Evolutionary conservation across 306 rosid genomes (phyloP), one percentile per base, ranked within the genome.

Genomic region (Cicer chorassanicum): DNA sequence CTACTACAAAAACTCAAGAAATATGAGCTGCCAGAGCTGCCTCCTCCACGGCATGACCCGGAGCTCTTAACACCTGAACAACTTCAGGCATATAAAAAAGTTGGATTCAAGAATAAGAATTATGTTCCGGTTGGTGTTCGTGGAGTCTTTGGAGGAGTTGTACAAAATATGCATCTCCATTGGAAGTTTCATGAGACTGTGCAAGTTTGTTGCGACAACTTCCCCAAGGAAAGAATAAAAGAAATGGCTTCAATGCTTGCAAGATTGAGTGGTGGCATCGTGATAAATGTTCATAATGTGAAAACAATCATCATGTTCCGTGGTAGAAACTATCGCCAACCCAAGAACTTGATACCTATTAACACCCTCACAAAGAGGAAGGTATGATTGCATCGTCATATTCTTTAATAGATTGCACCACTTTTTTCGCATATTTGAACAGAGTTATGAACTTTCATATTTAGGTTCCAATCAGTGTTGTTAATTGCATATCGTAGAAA

Each of bases 151-250:
- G 99, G 99, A 76, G 99, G 99, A 54, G 99, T 94, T 50, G 99
- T 94, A 67, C 99, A 94, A 82, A 94, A 94, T 86, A 91, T 94
- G 99, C 99, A 92, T 88, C 88, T 94, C 49, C 95, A 94, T 71
- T 94, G 99, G 99, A 94, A 94, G 82, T 94, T 94, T 87, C 99
- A 94, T 1, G 95, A 94, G 88, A 94, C 99, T 8, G 95, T 94
- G 64, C 99, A 94, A 89, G 97, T 94, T 74, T 94, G 97, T 42
- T 94, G 99, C 78, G 99, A 94, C 85, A 94, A 94, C 83, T 94
- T 94, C 78, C 93, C 99, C 73, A 94, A 88, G 87, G 99, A 94
- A 78, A 94, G 83, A 78, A 92, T 94, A 72, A 94, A 94, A 88
- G 99, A 94, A 84, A 92, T 94, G 99, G 95, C 99, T 4, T 59